Evolutionary conservation across 768 basidiomycete genomes (phyloP).

Genomic region (Pisolithus tinctorius): DNA sequence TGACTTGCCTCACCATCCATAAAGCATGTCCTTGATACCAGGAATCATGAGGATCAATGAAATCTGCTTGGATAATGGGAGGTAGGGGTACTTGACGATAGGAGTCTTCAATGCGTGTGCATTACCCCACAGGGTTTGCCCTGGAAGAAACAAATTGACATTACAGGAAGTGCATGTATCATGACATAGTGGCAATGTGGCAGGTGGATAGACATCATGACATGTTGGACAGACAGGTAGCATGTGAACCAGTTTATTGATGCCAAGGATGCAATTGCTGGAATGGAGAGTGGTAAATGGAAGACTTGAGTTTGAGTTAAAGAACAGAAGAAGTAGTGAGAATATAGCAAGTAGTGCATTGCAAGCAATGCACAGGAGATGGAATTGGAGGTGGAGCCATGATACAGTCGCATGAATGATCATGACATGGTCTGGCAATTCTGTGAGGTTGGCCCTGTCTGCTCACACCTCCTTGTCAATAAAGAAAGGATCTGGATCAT

Average conservation of each 20-base stretch:
- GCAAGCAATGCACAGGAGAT: slow-evolving; percentile 19
- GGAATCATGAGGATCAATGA: too few relatives aligned
- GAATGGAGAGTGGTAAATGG: slow-evolving; percentile 14
- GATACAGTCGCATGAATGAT: too few relatives aligned
- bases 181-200: not conserved
- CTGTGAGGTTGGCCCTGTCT: too few relatives aligned
- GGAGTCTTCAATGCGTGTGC: not conserved
- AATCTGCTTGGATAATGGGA: slow-evolving; percentile 1
- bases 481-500: too few relatives aligned
- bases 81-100: slow-evolving; percentile 1
- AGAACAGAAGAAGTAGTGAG: slow-evolving; percentile 7
- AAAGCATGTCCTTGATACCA: not conserved
- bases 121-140: slow-evolving; percentile 3
- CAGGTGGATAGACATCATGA: slow-evolving; percentile 12
- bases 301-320: slow-evolving; percentile 3
- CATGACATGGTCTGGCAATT: too few relatives aligned
- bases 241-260: slow-evolving; percentile 12
- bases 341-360: slow-evolving; percentile 14
- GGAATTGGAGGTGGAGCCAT: too few relatives aligned
- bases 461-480: too few relatives aligned
- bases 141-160: too few relatives aligned
- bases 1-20: not conserved
- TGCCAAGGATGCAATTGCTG: slow-evolving; percentile 9
- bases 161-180: too few relatives aligned
- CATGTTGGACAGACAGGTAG: slow-evolving; percentile 20